phyloP scores from a whole-genome alignment of 2,329 filamentous ascomycete genomes.

The Calonectria pseudoreteaudii region DNA sequence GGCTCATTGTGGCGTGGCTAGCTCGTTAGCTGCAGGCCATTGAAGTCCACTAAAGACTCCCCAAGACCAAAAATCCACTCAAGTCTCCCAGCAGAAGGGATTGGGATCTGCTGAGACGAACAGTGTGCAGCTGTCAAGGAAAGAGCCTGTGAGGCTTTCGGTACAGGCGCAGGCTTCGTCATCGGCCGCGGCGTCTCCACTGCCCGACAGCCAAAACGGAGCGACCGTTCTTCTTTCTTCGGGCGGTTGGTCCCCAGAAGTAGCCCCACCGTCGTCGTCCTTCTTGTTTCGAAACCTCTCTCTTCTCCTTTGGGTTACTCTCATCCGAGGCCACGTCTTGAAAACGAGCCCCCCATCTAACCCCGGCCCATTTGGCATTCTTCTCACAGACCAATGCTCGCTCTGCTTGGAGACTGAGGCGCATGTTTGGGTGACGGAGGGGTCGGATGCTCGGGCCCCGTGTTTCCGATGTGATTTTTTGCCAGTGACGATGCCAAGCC shows the following conservation, averaged over 20 bases:
- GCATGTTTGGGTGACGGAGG: background rate
- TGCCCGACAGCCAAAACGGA: background rate
- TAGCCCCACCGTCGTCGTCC: background rate
- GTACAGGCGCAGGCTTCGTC: background rate
- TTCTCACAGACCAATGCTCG: background rate
- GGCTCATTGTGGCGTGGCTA: too few relatives aligned
- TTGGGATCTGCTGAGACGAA: too few relatives aligned
- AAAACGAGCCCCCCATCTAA: background rate
- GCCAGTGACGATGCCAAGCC: background rate
- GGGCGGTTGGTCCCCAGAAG: too few relatives aligned
- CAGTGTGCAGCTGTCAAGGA: too few relatives aligned
- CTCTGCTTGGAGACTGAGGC: too few relatives aligned
- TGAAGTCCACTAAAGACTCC: too few relatives aligned
- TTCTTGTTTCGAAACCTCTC: slow-evolving; percentile 1
- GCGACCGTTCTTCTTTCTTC: background rate
- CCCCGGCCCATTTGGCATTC: background rate
- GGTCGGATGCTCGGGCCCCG: background rate
- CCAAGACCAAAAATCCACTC: background rate
- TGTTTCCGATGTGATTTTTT: background rate
- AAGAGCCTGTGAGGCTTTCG: background rate
- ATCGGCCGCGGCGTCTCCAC: background rate
- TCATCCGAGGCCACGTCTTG: background rate
- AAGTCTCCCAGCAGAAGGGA: too few relatives aligned
- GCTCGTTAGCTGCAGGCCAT: too few relatives aligned
- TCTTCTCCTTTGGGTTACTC: background rate